Conservation (phyloP, 2,329 filamentous ascomycete species). For the Thielaviopsis musarum region DNA sequence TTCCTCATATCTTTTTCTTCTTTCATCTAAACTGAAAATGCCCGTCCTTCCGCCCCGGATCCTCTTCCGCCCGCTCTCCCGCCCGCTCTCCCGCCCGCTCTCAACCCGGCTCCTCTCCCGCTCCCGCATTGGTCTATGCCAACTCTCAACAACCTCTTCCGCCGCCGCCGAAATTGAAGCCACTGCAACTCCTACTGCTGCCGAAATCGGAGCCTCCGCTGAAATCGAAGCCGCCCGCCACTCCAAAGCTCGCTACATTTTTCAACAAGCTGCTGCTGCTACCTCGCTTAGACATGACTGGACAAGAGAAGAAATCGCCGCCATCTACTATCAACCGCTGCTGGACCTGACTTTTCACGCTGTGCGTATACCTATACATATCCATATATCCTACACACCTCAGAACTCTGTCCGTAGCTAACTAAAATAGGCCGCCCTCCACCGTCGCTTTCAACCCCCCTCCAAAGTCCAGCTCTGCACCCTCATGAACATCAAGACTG, state of each 20-base stretch:
- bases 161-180: no score
- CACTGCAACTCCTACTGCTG: neutral
- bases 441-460: conserved; percentile 74
- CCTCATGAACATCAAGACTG: conserved; percentile 92
- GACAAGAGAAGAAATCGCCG: conserved; percentile 65
- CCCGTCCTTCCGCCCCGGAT: no score
- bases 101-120: no score
- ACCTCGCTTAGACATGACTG: conserved; percentile 51
- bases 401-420: no score
- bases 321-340: conserved; percentile 67
- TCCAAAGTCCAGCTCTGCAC: conserved; percentile 81
- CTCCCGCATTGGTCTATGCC: neutral
- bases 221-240: neutral
- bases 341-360: conserved; percentile 63
- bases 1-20: no score
- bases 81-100: no score
- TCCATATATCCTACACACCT: no score
- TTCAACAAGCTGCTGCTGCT: conserved; percentile 40
- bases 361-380: conserved; percentile 28
- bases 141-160: neutral
- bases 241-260: conserved; percentile 16
- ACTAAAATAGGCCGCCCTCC: conserved; percentile 46
- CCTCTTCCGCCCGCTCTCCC: no score
- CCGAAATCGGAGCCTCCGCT: neutral
- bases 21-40: no score